Evolutionary conservation across 305 asterid species (phyloP), one percentile per base, ranked within the genome.

Genomic region (Lippia alba): DNA sequence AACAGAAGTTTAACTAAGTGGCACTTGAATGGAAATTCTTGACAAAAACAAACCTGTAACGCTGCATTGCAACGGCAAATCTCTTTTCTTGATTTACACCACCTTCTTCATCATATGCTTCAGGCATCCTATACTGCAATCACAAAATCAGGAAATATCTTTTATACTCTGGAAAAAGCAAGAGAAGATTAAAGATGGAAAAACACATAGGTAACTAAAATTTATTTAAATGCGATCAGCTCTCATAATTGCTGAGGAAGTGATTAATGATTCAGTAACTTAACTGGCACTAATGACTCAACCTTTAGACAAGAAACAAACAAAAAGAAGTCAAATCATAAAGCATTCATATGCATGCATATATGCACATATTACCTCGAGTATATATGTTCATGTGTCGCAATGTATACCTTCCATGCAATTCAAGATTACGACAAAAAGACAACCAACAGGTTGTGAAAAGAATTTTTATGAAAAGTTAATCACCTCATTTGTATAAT

Each of bases 91-190:
- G 98, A 82, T 88, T 79, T 50, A 92, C 84, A 12, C 85, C 89
- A 64, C 98, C 94, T 39, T 90, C 97, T 64, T 76, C 73, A 83
- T 90, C 97, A 79, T 92, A 92, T 49, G 97, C 96, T 7, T 92
- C 97, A 15, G 98, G 97, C 79, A 92, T 84, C 81, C 85, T 84
- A 78, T 88, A 90, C 98, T 84, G 87, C 71, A 79, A 55, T 76
- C 49, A 51, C 71, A 12, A 64, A 55, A 59, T 54, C 40, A 66
- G 45, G 30, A 69, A 44, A 40, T 48, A n/a, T 24, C 8, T 40
- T 54, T 36, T 24, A n/a, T 57, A 56, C 44, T 76, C 70, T 48
- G 54, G 15, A 54, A 64, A 68, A 41, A 33, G 61, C 45, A 15
- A 18, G 49, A 48, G 19, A 54, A 69, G 15, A 10, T 64, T 36